Evolutionary conservation across 306 rosid species (phyloP).

Genomic region (Glycine tomentella): DNA sequence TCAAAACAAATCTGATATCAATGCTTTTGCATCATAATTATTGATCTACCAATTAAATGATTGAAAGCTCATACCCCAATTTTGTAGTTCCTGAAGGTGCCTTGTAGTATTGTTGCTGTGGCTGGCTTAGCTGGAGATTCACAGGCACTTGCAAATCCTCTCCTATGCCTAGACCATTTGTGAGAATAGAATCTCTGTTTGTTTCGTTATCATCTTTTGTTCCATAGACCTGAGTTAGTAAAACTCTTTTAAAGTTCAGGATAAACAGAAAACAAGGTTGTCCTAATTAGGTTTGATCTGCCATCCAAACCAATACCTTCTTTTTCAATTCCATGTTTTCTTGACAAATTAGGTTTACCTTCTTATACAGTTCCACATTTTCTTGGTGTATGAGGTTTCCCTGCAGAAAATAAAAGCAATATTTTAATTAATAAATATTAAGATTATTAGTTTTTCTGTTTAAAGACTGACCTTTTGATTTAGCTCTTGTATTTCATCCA

Average conservation of each 20-base stretch:
- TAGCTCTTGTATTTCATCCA: constrained; percentile 86
- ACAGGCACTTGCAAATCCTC: constrained; percentile 71
- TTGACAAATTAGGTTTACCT: constrained; percentile 76
- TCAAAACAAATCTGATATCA: constrained; percentile 54
- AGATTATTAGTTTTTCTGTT: constrained; percentile 39
- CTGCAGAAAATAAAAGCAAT: constrained; percentile 53
- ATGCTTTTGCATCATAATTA: constrained; percentile 40
- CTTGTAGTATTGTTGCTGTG: constrained; percentile 57
- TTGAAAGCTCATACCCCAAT: constrained; percentile 66
- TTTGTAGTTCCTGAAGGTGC: constrained; percentile 59
- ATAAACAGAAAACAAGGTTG: constrained; percentile 39
- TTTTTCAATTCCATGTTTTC: constrained; percentile 68
- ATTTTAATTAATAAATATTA: constrained; percentile 34
- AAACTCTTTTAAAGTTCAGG: constrained; percentile 52
- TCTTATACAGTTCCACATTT: constrained; percentile 71
- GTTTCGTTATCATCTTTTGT: constrained; percentile 61
- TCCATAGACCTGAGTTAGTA: constrained; percentile 72
- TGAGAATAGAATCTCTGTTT: constrained; percentile 53
- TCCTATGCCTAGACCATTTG: constrained; percentile 58
- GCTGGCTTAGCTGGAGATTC: constrained; percentile 89
- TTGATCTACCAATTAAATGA: constrained; percentile 36
- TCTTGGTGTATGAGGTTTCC: constrained; percentile 80
- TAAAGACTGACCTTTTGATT: constrained; percentile 73
- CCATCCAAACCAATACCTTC: constrained; percentile 49
- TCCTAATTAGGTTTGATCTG: constrained; percentile 39